phyloP scores from a whole-genome alignment of 257 asterid genomes.

The Penstemon eatonii region DNA sequence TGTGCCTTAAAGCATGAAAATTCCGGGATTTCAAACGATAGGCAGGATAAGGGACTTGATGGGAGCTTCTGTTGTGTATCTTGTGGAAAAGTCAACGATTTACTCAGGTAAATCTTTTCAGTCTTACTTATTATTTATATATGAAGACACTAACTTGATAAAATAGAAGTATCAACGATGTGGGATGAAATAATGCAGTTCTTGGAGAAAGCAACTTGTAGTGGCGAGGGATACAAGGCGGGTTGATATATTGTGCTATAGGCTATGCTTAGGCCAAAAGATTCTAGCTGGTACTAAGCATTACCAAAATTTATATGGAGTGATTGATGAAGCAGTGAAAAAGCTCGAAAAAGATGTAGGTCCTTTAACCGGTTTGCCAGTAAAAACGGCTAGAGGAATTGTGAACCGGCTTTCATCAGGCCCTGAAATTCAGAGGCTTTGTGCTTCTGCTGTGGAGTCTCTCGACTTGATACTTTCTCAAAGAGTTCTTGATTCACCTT shows the following conservation, averaged over 20 bases:
- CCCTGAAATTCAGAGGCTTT: conserved; percentile 74
- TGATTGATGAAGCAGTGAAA: conserved; percentile 60
- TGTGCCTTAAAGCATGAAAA: conserved; percentile 72
- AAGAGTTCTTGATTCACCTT: conserved; percentile 37
- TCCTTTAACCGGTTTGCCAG: conserved; percentile 86
- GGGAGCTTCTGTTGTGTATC: conserved; percentile 83
- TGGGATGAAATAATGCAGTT: conserved; percentile 45
- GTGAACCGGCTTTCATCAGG: conserved; percentile 94
- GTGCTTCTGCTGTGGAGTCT: conserved; percentile 66
- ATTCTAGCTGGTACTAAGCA: conserved; percentile 62
- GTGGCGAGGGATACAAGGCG: conserved; percentile 90
- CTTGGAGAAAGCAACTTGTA: conserved; percentile 80
- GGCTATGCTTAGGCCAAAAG: conserved; percentile 84
- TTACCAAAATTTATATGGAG: conserved; percentile 47
- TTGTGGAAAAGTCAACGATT: conserved; percentile 87
- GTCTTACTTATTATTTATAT: conserved; percentile 8
- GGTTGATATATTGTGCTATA: conserved; percentile 84
- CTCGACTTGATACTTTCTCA: conserved; percentile 54
- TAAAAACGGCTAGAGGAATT: conserved; percentile 91
- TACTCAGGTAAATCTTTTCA: conserved; percentile 56
- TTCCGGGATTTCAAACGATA: conserved; percentile 62
- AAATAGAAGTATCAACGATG: conserved; percentile 14
- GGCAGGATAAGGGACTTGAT: conserved; percentile 60
- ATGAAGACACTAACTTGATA: not conserved
- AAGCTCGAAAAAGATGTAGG: conserved; percentile 89